Evolutionary conservation across 139 green algal species (phyloP).

Genomic region (Ettlia oleoabundans): DNA sequence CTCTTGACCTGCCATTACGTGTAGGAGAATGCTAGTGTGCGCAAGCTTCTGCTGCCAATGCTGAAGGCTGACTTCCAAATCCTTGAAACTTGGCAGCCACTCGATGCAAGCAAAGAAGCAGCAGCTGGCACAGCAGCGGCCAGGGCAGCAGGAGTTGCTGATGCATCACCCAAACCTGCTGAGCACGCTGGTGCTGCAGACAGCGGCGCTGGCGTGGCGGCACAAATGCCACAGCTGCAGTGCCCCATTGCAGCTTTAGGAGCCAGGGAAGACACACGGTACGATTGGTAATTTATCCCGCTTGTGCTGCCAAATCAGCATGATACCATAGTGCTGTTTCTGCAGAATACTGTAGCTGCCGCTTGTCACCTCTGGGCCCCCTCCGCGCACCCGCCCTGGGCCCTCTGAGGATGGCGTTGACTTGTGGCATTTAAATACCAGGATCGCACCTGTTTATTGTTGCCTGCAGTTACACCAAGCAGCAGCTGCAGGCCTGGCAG

Average conservation of each 20-base stretch:
- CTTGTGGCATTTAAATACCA: no score
- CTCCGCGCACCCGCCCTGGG: no score
- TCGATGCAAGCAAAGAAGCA: neutral
- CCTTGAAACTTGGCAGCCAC: conserved; percentile 55
- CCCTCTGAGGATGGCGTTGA: no score
- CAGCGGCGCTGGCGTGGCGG: no score
- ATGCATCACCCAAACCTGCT: neutral
- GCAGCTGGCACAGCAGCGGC: neutral
- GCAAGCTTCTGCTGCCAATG: conserved; percentile 42
- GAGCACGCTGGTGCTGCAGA: no score
- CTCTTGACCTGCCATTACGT: neutral
- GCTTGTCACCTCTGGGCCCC: no score
- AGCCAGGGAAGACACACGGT: neutral
- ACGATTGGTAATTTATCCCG: no score
- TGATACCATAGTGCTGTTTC: no score
- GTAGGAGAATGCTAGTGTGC: conserved; percentile 44
- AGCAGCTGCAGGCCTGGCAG: conserved; percentile 39
- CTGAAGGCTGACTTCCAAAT: conserved; percentile 61
- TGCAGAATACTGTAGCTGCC: no score
- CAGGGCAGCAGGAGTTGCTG: conserved; percentile 26
- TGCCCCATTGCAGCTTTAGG: conserved; percentile 10
- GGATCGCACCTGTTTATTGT: no score
- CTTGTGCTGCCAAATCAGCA: no score
- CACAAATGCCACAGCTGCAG: conserved; percentile 1
- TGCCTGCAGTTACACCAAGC: conserved; percentile 45